Conservation (phyloP, 495 filamentous ascomycete genomes). For the Podospora sp. region DNA sequence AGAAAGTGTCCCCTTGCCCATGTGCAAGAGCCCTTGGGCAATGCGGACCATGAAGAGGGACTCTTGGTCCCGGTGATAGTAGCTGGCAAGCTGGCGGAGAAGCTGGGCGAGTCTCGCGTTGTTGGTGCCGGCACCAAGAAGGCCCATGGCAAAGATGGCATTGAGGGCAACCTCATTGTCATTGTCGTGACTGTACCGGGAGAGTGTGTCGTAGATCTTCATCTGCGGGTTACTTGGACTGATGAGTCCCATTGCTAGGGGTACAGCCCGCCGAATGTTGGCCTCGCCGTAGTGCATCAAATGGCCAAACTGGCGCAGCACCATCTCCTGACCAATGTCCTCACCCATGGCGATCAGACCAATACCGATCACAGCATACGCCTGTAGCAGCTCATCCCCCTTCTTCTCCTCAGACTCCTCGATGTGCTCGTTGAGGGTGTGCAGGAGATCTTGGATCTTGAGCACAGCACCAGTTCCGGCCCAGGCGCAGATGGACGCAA, state of each 20-base stretch:
- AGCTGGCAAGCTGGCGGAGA: constrained; percentile 90
- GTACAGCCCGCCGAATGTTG: constrained; percentile 95
- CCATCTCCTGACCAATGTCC: constrained; percentile 98
- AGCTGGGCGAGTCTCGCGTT: constrained; percentile 96
- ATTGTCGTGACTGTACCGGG: constrained; percentile 98
- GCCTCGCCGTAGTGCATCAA: constrained; percentile 99
- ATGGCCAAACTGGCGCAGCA: constrained; percentile 94
- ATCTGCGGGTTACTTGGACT: constrained; percentile 98
- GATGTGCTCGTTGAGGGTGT: constrained; percentile 96
- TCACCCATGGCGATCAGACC: constrained; percentile 97
- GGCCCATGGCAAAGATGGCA: constrained; percentile 98
- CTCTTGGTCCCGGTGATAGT: constrained; percentile 95
- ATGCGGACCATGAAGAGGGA: constrained; percentile 99
- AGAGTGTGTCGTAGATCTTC: constrained; percentile 99
- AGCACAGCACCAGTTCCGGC: constrained; percentile 95
- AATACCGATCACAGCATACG: constrained; percentile 93
- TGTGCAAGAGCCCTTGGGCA: constrained; percentile 94
- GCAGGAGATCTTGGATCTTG: constrained; percentile 93
- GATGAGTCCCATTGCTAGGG: constrained; percentile 95
- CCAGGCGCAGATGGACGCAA: constrained; percentile 96
- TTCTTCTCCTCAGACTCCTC: constrained; percentile 90
- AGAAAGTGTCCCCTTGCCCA: constrained; percentile 97
- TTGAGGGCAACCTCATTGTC: constrained; percentile 98
- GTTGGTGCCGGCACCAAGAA: constrained; percentile 95
- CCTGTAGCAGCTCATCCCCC: constrained; percentile 88